phyloP scores from a whole-genome alignment of 2,329 filamentous ascomycete species.

The Fonsecaea nubica region DNA sequence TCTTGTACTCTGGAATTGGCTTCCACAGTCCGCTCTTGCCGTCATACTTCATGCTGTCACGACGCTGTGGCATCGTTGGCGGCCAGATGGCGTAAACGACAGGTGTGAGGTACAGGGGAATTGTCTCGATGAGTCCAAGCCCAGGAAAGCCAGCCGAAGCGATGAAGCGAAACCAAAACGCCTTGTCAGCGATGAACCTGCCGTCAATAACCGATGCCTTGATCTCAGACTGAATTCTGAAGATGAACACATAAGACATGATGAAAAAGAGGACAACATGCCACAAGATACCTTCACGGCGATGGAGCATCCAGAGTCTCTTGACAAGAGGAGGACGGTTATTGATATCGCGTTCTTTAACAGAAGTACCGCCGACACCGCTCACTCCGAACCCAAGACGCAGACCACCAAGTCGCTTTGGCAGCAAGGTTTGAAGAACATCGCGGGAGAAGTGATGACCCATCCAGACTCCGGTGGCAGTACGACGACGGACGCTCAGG shows the following conservation, averaged over 20 bases:
- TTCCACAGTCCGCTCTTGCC: constrained; percentile 23
- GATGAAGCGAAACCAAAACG: constrained; percentile 27
- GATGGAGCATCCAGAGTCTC: constrained; percentile 27
- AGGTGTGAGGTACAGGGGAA: constrained; percentile 31
- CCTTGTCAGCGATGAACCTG: constrained; percentile 6
- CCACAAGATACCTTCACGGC: constrained; percentile 30
- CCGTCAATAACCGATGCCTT: constrained; percentile 4
- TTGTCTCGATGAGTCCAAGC: constrained; percentile 24
- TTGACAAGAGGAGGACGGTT: constrained; percentile 18
- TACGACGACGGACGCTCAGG: constrained; percentile 26
- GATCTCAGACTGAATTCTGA: constrained; percentile 4
- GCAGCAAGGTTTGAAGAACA: constrained; percentile 27
- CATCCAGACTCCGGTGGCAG: constrained; percentile 33
- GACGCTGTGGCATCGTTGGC: constrained; percentile 33
- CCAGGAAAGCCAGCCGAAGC: constrained; percentile 31
- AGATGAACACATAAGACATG: constrained; percentile 22
- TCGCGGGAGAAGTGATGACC: constrained; percentile 35
- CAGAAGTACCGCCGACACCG: constrained; percentile 20
- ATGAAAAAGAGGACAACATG: constrained; percentile 20
- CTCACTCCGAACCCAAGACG: constrained; percentile 33
- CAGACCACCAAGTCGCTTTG: constrained; percentile 18
- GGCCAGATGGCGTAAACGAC: constrained; percentile 34
- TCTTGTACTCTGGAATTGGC: constrained; percentile 18
- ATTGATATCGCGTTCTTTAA: constrained; percentile 30
- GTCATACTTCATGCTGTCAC: constrained; percentile 28